Percentiles rank a stretch among this genome's conserved stretches.
Conservation (phyloP, 2,329 filamentous ascomycete genomes). For the Neofusicoccum kwambonambiense region DNA sequence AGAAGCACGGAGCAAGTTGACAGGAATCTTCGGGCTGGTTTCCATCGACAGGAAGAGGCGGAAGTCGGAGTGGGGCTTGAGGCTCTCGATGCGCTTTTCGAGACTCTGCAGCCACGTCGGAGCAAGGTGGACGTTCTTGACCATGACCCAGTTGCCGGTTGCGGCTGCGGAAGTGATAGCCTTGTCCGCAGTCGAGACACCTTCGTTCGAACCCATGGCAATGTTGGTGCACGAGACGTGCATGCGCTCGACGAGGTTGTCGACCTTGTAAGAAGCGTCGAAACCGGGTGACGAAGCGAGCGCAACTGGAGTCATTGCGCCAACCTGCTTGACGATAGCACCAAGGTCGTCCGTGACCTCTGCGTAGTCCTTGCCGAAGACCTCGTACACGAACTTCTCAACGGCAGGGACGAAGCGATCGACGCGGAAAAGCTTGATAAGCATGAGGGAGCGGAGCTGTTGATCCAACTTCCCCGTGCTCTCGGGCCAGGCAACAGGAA, state of each 20-base stretch:
- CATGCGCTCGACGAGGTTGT: slow-evolving; percentile 83
- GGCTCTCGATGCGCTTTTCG: slow-evolving; percentile 92
- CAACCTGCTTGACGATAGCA: slow-evolving; percentile 80
- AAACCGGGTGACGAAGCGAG: slow-evolving; percentile 95
- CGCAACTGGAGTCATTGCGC: slow-evolving; percentile 80
- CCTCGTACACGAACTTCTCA: slow-evolving; percentile 81
- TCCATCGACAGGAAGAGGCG: slow-evolving; percentile 98
- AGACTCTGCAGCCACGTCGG: slow-evolving; percentile 95
- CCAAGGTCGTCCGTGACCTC: slow-evolving; percentile 83
- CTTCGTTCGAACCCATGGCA: slow-evolving; percentile 98
- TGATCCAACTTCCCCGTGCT: slow-evolving; percentile 66
- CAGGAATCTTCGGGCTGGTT: slow-evolving; percentile 91
- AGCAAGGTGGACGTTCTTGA: slow-evolving; percentile 98
- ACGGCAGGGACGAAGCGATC: slow-evolving; percentile 92
- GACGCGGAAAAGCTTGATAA: slow-evolving; percentile 92
- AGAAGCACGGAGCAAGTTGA: slow-evolving; percentile 89
- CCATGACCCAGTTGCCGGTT: slow-evolving; percentile 89
- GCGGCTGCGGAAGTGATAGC: slow-evolving; percentile 91
- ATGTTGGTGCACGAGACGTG: slow-evolving; percentile 89
- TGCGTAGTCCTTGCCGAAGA: slow-evolving; percentile 81
- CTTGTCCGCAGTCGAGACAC: slow-evolving; percentile 88
- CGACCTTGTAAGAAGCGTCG: slow-evolving; percentile 98
- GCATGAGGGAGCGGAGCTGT: slow-evolving; percentile 76
- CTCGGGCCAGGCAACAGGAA: slow-evolving; percentile 74
- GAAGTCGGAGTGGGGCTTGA: slow-evolving; percentile 92